Evolutionary conservation across 1,139 yeast species (phyloP).

Genomic region (Hemisphaericaspora subhashii): DNA sequence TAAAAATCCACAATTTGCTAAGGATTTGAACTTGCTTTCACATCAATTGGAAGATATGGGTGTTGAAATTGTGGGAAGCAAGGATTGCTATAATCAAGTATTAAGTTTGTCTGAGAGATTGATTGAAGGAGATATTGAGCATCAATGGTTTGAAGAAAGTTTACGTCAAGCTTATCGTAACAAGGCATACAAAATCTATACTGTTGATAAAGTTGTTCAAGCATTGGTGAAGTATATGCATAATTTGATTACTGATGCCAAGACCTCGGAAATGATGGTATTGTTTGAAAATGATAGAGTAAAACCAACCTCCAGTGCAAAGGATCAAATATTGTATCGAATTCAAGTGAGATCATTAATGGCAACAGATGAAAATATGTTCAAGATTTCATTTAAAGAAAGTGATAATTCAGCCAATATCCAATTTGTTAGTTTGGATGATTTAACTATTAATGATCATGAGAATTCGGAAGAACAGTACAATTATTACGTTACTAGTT

Average conservation of each 20-base stretch:
- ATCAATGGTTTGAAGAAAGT: constrained; percentile 94
- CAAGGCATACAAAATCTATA: constrained; percentile 87
- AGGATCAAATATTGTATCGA: constrained; percentile 87
- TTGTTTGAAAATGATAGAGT: constrained; percentile 81
- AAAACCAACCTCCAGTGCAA: constrained; percentile 64
- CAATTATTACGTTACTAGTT: constrained; percentile 91
- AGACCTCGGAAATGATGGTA: constrained; percentile 76
- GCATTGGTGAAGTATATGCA: constrained; percentile 90
- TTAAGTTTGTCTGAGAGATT: constrained; percentile 69
- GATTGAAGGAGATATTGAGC: constrained; percentile 90
- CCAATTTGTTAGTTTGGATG: constrained; percentile 85
- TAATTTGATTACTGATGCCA: constrained; percentile 72
- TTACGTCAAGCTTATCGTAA: constrained; percentile 93
- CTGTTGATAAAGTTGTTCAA: constrained; percentile 90
- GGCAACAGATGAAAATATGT: constrained; percentile 87
- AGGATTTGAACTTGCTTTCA: constrained; percentile 79
- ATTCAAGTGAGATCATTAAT: constrained; percentile 82
- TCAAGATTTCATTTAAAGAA: constrained; percentile 75
- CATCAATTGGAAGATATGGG: constrained; percentile 83
- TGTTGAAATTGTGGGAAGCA: constrained; percentile 65
- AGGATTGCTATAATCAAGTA: constrained; percentile 75
- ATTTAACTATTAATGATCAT: constrained; percentile 78
- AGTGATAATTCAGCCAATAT: constrained; percentile 56
- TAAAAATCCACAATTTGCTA: constrained; percentile 78
- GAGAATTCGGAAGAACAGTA: constrained; percentile 77